Conservation (phyloP, 1,139 yeast species). For the Saccharomyces hybrid region DNA sequence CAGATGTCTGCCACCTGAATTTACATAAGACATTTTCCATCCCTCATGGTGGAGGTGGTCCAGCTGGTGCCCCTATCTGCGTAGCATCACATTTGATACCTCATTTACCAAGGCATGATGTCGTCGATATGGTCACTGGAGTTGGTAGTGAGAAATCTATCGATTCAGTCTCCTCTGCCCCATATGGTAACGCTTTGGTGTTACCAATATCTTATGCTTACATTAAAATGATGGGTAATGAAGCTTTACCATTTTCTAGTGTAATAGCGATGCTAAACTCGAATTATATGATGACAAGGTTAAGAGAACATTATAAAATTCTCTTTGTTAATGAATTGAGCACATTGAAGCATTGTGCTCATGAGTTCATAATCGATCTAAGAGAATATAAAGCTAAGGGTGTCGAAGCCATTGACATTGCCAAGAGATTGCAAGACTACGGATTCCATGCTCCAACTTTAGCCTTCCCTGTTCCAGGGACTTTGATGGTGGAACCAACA, state of each 20-base stretch:
- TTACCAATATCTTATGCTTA: slow-evolving; percentile 91
- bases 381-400: slow-evolving; percentile 78
- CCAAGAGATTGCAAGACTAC: slow-evolving; percentile 93
- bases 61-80: slow-evolving; percentile 98
- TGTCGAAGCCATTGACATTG: slow-evolving; percentile 91
- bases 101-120: slow-evolving; percentile 73
- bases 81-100: slow-evolving; percentile 77
- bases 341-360: slow-evolving; percentile 78
- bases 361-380: slow-evolving; percentile 88
- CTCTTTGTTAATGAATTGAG: slow-evolving; percentile 60
- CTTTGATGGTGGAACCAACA: slow-evolving; percentile 96
- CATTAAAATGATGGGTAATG: slow-evolving; percentile 86
- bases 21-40: slow-evolving; percentile 95
- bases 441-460: slow-evolving; percentile 98
- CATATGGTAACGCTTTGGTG: slow-evolving; percentile 91
- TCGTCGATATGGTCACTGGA: slow-evolving; percentile 49
- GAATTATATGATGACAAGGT: slow-evolving; percentile 81
- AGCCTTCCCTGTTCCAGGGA: slow-evolving; percentile 98
- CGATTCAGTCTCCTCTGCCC: slow-evolving; percentile 81
- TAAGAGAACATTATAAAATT: slow-evolving; percentile 64
- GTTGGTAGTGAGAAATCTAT: slow-evolving; percentile 45
- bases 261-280: slow-evolving; percentile 90
- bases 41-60: slow-evolving; percentile 99
- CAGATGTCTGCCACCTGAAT: slow-evolving; percentile 97
- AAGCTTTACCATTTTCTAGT: slow-evolving; percentile 77